These are phyloP conservation scores for Plectosphaerella plurivora DNA, from an alignment of 2,329 filamentous ascomycete genomes.

Conservation along the genomic window DNA sequence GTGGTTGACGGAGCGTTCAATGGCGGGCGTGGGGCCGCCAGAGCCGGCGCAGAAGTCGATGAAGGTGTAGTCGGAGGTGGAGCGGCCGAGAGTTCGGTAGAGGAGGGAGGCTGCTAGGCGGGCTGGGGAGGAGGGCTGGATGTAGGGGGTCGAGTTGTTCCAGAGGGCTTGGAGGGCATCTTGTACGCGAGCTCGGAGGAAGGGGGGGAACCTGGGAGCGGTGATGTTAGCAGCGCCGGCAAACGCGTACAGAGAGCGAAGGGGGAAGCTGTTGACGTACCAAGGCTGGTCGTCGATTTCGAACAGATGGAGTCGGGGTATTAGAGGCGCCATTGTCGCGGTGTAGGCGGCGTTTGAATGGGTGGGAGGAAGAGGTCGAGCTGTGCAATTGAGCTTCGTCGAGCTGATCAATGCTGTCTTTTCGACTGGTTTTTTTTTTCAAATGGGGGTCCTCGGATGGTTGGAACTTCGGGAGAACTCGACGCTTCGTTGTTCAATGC, in stretches of 20 bases:
- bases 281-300: conserved; percentile 66
- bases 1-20: conserved; percentile 56
- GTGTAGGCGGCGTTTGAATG: not conserved
- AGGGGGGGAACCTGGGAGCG: conserved; percentile 55
- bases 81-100: conserved; percentile 39
- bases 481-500: no score
- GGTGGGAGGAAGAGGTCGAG: not conserved
- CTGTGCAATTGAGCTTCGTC: no score
- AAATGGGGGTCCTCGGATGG: no score
- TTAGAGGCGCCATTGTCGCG: conserved; percentile 39
- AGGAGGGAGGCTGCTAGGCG: conserved; percentile 56
- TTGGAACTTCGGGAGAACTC: no score
- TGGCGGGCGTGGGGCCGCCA: conserved; percentile 64
- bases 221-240: conserved; percentile 3
- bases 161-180: conserved; percentile 60
- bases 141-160: conserved; percentile 52
- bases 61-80: conserved; percentile 53
- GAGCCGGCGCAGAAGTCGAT: conserved; percentile 75
- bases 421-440: no score
- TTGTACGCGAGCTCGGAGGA: conserved; percentile 61
- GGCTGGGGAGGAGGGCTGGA: conserved; percentile 55
- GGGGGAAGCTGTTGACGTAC: conserved; percentile 30
- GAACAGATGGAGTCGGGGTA: conserved; percentile 59
- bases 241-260: not conserved
- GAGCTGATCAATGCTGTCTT: no score